Base-by-base conservation (phyloP, 2,329 filamentous ascomycete genomes). In the Hypoxylon sp. region DNA sequence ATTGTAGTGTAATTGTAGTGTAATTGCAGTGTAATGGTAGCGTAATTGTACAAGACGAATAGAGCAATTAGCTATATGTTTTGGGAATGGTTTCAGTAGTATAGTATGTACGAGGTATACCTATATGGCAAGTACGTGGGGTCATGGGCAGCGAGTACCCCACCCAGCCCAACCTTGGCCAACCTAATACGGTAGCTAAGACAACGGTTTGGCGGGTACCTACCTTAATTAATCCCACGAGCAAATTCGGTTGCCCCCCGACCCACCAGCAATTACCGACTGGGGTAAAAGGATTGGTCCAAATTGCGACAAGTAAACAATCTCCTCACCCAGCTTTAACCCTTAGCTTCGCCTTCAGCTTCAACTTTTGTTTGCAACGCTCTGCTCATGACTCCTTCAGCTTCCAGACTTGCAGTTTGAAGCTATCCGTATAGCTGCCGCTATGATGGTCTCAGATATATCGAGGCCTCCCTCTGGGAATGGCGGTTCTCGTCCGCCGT, bases 381-480 rank as follows among this genome's bases (percentile, higher is more conserved):
- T 39, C 19, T 50, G 37, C 51, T 65, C 29, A 65, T 63, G 67
- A 46, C 24, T 63, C 39, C 17, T 39, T 55, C 17, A 35, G 9
- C 24, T 17, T 22, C 29, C 42, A 33, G 14, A 52, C 29, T 29
- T 59, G 33, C 50, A 33, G 8, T 24, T 52, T 52, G 48, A 55
- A 59, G 51, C 50, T 35, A 46, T 48, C 59, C 53, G 46, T 48
- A 69, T 52, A 66, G 37, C 42, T 31, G 35, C 52, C n/a, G 54
- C 53, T 52, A 53, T 68, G 29, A 76, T 75, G 74, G 66, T 74
- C 53, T 71, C 67, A 61, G 75, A 75, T 54, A 61, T 78, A 63
- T 77, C 73, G 54, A 69, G 72, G 67, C 77, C 80, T 66, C 77
- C 81, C 67, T 80, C 74, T 46, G 80, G 79, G 73, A 83, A 88